These are phyloP conservation scores for Boechera divaricarpa DNA, from an alignment of 345 rosid species.

Conservation along the genomic window DNA sequence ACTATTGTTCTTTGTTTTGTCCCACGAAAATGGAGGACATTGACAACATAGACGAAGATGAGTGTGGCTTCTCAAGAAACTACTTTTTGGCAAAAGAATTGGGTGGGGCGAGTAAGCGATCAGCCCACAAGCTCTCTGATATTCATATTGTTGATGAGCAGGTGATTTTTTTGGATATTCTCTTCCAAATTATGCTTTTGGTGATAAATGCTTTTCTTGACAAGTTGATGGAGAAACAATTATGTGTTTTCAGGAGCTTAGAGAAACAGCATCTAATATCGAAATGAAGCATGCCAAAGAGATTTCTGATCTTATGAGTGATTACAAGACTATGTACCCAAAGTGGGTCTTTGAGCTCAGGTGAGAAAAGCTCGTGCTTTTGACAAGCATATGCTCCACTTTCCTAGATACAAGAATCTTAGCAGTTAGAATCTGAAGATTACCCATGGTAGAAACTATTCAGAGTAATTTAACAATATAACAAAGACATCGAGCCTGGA, in stretches of 20 bases:
- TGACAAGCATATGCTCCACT: neutral
- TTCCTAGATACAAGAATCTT: conserved; percentile 10
- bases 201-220: neutral
- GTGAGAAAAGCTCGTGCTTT: conserved; percentile 45
- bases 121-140: conserved; percentile 69
- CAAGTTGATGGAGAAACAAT: neutral
- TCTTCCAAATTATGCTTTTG: neutral
- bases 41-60: conserved; percentile 68
- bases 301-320: conserved; percentile 52
- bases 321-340: conserved; percentile 68
- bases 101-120: conserved; percentile 64
- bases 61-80: conserved; percentile 83
- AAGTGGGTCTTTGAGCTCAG: conserved; percentile 80
- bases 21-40: conserved; percentile 49
- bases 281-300: conserved; percentile 75
- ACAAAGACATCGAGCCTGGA: conserved; percentile 10
- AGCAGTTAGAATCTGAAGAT: conserved; percentile 12
- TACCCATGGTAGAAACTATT: conserved; percentile 6
- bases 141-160: conserved; percentile 79
- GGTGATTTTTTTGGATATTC: conserved; percentile 47
- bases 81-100: conserved; percentile 88
- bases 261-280: conserved; percentile 58
- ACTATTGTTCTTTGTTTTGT: neutral
- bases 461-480: neutral
- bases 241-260: conserved; percentile 60